Evolutionary conservation across 1,284 basidiomycete genomes (phyloP).

Genomic region (Apiotrichum laibachii): DNA sequence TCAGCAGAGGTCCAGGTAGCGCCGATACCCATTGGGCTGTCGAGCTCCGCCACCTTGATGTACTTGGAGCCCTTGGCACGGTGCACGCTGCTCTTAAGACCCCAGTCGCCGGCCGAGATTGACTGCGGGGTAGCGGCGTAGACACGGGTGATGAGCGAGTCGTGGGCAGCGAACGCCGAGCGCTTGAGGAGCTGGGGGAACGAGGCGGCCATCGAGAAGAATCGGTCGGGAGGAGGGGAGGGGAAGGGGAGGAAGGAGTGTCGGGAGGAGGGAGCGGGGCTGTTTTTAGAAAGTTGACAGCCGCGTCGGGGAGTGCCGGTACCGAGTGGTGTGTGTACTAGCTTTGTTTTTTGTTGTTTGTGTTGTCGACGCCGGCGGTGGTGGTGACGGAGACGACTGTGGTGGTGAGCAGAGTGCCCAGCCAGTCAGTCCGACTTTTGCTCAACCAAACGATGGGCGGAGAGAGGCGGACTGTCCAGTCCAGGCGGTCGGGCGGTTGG

Average conservation of each 20-base stretch:
- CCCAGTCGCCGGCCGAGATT: slow-evolving; percentile 40
- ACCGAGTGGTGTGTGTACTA: neutral
- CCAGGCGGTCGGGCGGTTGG: neutral
- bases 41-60: slow-evolving; percentile 41
- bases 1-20: slow-evolving; percentile 46
- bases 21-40: slow-evolving; percentile 37
- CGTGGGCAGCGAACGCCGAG: slow-evolving; percentile 45
- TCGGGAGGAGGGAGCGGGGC: too few relatives aligned
- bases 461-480: too few relatives aligned
- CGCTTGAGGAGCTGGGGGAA: slow-evolving; percentile 46
- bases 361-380: neutral
- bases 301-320: neutral
- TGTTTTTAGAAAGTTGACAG: neutral
- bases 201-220: slow-evolving; percentile 30
- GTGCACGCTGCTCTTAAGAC: slow-evolving; percentile 45
- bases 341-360: too few relatives aligned
- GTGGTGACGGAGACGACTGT: neutral
- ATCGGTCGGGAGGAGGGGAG: neutral
- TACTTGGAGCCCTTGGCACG: slow-evolving; percentile 35
- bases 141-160: slow-evolving; percentile 48
- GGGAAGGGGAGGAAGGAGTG: neutral
- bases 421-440: neutral
- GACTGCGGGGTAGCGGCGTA: slow-evolving; percentile 43
- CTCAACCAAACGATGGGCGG: neutral
- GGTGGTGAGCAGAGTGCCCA: neutral